Evolutionary conservation across 495 filamentous ascomycete genomes (phyloP).

Genomic region (Aspergillus affinis): DNA sequence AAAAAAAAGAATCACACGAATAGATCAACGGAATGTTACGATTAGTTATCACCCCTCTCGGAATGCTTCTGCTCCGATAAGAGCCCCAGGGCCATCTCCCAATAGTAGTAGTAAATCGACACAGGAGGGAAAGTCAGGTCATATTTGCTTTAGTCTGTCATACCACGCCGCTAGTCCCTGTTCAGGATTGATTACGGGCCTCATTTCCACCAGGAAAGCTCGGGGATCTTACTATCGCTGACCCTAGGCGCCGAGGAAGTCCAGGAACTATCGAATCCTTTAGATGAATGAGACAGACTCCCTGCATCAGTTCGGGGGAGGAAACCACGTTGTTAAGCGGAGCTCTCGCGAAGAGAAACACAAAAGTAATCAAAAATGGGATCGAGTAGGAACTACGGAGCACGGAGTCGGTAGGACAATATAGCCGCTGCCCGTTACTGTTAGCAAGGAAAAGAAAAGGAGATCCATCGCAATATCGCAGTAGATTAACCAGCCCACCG

Average conservation of each 20-base stretch:
- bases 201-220: not conserved
- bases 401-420: not conserved
- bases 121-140: conserved; percentile 3
- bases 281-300: not conserved
- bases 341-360: not conserved
- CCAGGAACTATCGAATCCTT: not conserved
- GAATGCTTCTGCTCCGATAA: not conserved
- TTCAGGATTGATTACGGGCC: conserved; percentile 9
- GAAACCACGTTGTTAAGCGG: not conserved
- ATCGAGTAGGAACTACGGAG: not conserved
- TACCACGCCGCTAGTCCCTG: conserved; percentile 12
- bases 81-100: not conserved
- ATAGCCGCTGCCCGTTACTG: not conserved
- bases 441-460: not conserved
- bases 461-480: not conserved
- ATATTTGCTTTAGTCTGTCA: conserved; percentile 11
- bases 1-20: not conserved
- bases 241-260: conserved; percentile 6
- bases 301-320: not conserved
- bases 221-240: not conserved
- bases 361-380: not conserved
- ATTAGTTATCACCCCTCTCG: not conserved
- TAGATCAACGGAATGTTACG: not conserved
- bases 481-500: not conserved
- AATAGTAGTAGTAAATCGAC: not conserved